Percentiles rank a stretch among this genome's conserved stretches.
Conservation (phyloP, 78 protist genomes). For the Ministeria vibrans region DNA sequence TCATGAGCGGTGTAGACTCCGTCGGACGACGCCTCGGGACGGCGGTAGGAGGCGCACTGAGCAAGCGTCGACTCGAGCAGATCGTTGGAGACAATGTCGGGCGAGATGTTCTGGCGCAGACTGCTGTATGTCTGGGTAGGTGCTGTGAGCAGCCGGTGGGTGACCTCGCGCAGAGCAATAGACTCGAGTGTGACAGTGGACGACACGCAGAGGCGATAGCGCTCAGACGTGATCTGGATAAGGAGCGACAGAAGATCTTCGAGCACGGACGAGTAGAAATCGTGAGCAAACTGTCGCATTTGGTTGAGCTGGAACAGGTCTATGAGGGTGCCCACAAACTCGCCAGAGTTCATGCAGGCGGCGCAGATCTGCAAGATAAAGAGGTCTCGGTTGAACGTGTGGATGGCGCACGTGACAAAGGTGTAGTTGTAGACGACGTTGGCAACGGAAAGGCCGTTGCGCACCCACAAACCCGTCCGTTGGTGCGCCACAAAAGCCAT, state of each 20-base stretch:
- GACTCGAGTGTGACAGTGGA: not conserved
- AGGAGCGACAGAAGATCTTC: not conserved
- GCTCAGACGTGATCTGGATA: not conserved
- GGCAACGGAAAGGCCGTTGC: not conserved
- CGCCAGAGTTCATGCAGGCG: not conserved
- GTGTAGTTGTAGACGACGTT: slow-evolving; percentile 5
- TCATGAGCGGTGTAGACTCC: not conserved
- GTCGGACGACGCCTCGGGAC: not conserved
- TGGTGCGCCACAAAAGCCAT: not conserved
- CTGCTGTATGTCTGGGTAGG: slow-evolving; percentile 1
- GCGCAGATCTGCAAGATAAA: not conserved
- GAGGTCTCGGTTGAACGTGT: not conserved
- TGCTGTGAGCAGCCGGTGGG: not conserved
- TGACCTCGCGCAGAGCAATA: not conserved
- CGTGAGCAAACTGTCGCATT: not conserved
- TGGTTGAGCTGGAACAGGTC: not conserved
- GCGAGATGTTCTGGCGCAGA: not conserved
- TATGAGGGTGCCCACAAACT: not conserved
- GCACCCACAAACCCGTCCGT: not conserved
- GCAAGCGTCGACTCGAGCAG: not conserved
- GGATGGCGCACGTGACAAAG: not conserved
- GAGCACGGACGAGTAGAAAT: not conserved
- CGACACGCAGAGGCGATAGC: not conserved
- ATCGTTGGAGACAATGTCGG: not conserved
- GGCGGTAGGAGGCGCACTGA: not conserved